Evolutionary conservation across 1,139 yeast genomes (phyloP).

Genomic region (Arxiozyma bovina): DNA sequence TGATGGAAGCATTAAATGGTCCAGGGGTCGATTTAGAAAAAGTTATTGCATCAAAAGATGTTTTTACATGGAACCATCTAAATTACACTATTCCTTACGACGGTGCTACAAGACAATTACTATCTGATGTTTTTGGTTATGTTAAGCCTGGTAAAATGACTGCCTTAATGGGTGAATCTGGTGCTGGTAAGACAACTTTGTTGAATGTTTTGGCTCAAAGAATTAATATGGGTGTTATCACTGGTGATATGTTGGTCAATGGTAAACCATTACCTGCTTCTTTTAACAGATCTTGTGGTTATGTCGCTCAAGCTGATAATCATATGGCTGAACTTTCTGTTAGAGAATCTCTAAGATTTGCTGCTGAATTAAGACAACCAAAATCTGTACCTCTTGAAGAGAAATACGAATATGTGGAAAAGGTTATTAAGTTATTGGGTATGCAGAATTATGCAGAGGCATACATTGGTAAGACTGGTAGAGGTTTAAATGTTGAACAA

Average conservation of each 20-base stretch:
- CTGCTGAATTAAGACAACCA: conserved; percentile 54
- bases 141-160: conserved; percentile 59
- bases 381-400: conserved; percentile 40
- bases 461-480: conserved; percentile 46
- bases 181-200: conserved; percentile 62
- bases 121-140: conserved; percentile 54
- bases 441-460: conserved; percentile 60
- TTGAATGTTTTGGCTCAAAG: conserved; percentile 53
- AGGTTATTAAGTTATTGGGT: conserved; percentile 46
- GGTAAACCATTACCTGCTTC: conserved; percentile 45
- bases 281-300: conserved; percentile 54
- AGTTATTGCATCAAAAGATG: conserved; percentile 35
- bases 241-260: conserved; percentile 58
- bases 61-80: conserved; percentile 48
- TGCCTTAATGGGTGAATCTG: conserved; percentile 61
- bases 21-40: conserved; percentile 34
- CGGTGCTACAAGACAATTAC: conserved; percentile 40
- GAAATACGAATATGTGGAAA: conserved; percentile 51
- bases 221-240: conserved; percentile 48
- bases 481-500: conserved; percentile 59
- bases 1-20: conserved; percentile 38
- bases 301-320: conserved; percentile 58
- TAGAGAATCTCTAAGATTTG: conserved; percentile 51
- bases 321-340: conserved; percentile 52
- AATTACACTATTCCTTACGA: conserved; percentile 45